Conservation (phyloP, 768 basidiomycete species). For the Boletus vinaceobasis region DNA sequence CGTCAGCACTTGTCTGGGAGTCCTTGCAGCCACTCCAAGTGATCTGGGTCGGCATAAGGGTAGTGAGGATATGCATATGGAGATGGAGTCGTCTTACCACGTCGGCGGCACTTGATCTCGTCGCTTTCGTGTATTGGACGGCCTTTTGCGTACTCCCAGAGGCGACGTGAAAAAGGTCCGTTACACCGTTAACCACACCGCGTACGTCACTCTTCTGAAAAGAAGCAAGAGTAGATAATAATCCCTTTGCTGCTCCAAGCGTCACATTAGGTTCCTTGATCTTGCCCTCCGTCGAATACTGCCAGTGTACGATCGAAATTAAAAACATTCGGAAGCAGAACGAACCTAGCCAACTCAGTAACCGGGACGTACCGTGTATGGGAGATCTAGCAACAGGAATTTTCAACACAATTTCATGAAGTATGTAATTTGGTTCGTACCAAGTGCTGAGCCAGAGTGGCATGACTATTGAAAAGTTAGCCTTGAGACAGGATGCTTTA, state of each 20-base stretch:
- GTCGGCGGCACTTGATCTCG: slow-evolving; percentile 80
- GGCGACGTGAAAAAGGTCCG: slow-evolving; percentile 71
- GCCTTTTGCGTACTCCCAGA: slow-evolving; percentile 66
- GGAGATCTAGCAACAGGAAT: slow-evolving; percentile 48
- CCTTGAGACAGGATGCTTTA: not conserved
- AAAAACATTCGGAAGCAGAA: not conserved
- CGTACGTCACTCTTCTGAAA: slow-evolving; percentile 79
- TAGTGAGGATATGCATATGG: not conserved
- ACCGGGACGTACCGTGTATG: slow-evolving; percentile 51
- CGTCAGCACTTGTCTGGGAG: slow-evolving; percentile 79
- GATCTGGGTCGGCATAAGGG: slow-evolving; percentile 43
- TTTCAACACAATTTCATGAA: not conserved
- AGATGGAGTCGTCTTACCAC: slow-evolving; percentile 50
- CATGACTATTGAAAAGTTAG: slow-evolving; percentile 52
- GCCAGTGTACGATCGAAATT: not conserved
- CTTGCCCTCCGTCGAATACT: slow-evolving; percentile 95
- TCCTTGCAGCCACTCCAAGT: slow-evolving; percentile 85
- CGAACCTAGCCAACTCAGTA: not conserved
- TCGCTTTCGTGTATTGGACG: slow-evolving; percentile 53
- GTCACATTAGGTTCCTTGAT: slow-evolving; percentile 91
- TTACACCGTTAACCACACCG: slow-evolving; percentile 71
- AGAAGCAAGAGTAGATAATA: slow-evolving; percentile 72
- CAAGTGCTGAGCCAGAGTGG: slow-evolving; percentile 87
- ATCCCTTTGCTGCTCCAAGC: slow-evolving; percentile 81
- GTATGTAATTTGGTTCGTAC: slow-evolving; percentile 34